phyloP scores from a whole-genome alignment of 2,329 filamentous ascomycete species.

The Colletotrichum phormii region DNA sequence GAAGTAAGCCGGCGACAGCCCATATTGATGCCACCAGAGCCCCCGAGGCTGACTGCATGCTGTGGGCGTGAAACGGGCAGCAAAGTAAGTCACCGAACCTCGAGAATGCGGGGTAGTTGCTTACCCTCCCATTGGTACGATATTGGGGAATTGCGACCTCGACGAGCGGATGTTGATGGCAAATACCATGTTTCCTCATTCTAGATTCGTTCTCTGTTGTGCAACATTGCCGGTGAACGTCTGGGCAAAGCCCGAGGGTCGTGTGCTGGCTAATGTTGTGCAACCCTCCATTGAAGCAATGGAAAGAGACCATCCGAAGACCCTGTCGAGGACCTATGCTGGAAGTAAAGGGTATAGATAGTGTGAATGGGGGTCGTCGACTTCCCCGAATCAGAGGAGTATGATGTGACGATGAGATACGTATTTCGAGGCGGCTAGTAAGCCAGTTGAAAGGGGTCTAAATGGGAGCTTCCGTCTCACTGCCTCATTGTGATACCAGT shows the following conservation, averaged over 20 bases:
- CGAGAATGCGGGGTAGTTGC: constrained; percentile 8
- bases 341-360: background rate
- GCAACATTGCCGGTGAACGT: background rate
- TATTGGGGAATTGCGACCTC: background rate
- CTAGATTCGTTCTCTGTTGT: constrained; percentile 1
- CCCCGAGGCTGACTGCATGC: constrained; percentile 25
- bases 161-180: background rate
- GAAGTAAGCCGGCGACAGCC: background rate
- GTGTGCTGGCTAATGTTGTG: background rate
- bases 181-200: background rate
- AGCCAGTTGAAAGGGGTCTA: background rate
- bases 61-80: constrained; percentile 19
- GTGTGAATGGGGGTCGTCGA: background rate
- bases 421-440: background rate
- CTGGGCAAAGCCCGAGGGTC: background rate
- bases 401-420: background rate
- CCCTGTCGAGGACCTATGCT: too few species aligned
- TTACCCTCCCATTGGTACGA: background rate
- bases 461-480: background rate
- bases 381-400: background rate
- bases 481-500: background rate
- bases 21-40: background rate
- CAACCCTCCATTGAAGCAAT: background rate
- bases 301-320: background rate
- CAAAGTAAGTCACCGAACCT: background rate